phyloP scores from a whole-genome alignment of 2,329 filamentous ascomycete species.

The Aspergillus cejpii region DNA sequence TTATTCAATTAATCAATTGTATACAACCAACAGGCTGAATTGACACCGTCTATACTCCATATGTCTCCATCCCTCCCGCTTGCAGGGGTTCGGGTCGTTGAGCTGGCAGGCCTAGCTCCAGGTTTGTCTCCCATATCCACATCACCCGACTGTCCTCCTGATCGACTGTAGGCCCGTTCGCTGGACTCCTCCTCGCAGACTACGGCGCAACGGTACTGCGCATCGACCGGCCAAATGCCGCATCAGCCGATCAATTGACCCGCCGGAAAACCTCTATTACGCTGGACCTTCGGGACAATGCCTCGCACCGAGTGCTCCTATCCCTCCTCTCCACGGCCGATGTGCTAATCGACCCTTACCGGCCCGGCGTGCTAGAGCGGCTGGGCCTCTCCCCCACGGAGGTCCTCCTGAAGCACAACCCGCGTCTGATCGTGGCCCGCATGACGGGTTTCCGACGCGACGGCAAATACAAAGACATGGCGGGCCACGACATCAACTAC shows the following conservation, averaged over 20 bases:
- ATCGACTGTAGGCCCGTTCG: slow-evolving; percentile 64
- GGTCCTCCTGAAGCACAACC: slow-evolving; percentile 61
- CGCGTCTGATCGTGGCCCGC: slow-evolving; percentile 69
- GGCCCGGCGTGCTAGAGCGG: slow-evolving; percentile 82
- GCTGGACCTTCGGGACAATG: slow-evolving; percentile 65
- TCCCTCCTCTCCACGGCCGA: slow-evolving; percentile 59
- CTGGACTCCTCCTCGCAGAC: slow-evolving; percentile 81
- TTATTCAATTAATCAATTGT: background rate
- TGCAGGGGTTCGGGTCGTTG: slow-evolving; percentile 55
- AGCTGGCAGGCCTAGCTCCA: slow-evolving; percentile 61
- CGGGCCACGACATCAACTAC: slow-evolving; percentile 95
- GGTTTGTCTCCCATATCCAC: slow-evolving; percentile 38
- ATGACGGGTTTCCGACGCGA: slow-evolving; percentile 88
- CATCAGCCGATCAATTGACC: slow-evolving; percentile 65
- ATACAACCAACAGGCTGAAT: background rate
- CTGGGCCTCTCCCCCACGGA: slow-evolving; percentile 66
- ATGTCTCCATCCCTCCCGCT: slow-evolving; percentile 49
- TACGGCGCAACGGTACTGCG: slow-evolving; percentile 83
- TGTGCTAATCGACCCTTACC: slow-evolving; percentile 86
- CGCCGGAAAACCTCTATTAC: slow-evolving; percentile 74
- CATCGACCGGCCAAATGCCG: slow-evolving; percentile 58
- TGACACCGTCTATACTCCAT: too few species aligned
- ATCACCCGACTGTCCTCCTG: slow-evolving; percentile 1
- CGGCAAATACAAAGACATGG: slow-evolving; percentile 79
- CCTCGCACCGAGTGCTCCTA: slow-evolving; percentile 60